Conservation (phyloP, 2,329 filamentous ascomycete genomes). For the Alternaria postmessia region DNA sequence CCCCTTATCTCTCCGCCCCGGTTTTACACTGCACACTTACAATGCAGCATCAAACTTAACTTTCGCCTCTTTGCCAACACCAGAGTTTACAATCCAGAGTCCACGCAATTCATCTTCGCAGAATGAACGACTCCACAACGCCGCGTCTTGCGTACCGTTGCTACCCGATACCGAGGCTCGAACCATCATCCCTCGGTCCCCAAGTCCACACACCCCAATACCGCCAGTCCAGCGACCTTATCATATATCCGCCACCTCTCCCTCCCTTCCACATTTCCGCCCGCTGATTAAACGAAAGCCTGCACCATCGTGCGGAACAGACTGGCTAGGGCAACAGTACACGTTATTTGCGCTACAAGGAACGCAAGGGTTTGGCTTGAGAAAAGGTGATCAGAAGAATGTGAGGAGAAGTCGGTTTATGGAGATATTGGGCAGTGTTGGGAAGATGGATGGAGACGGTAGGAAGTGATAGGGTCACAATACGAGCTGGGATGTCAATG, state of each 20-base stretch:
- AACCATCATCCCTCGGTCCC: too few relatives aligned
- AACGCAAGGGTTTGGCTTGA: conserved; percentile 1
- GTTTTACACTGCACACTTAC: not conserved
- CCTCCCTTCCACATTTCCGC: not conserved
- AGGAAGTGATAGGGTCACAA: too few relatives aligned
- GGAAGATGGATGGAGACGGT: not conserved
- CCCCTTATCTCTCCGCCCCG: not conserved
- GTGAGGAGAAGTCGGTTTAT: not conserved
- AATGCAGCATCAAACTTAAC: too few relatives aligned
- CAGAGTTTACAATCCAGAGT: too few relatives aligned
- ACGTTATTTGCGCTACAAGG: conserved; percentile 5
- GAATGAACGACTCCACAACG: too few relatives aligned
- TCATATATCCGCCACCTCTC: not conserved
- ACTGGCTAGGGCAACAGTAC: conserved; percentile 22
- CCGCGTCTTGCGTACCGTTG: too few relatives aligned
- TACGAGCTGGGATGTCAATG: too few relatives aligned
- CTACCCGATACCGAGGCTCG: not conserved
- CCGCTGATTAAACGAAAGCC: conserved; percentile 14
- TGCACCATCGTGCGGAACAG: conserved; percentile 13
- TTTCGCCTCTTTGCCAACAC: not conserved
- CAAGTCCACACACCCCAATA: not conserved
- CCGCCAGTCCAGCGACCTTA: not conserved
- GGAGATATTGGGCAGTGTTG: conserved; percentile 5
- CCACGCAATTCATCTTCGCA: not conserved
- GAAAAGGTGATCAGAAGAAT: not conserved